Conservation (phyloP, 2,329 filamentous ascomycete genomes). For the Thielaviopsis euricoi region DNA sequence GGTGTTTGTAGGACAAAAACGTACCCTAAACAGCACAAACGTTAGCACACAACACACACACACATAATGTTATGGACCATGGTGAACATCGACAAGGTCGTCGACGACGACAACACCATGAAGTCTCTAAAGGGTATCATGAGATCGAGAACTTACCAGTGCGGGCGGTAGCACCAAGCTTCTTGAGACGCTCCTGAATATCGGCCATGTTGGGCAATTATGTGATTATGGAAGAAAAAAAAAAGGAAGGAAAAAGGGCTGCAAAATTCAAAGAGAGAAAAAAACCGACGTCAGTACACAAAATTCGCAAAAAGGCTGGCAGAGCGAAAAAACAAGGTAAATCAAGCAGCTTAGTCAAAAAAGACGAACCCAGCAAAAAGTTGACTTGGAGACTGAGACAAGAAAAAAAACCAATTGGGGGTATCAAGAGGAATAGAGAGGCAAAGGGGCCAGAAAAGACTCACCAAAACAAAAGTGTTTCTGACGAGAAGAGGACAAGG, state of each 20-base stretch:
- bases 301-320: slow-evolving; percentile 15
- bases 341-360: background rate
- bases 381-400: background rate
- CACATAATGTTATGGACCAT: slow-evolving; percentile 2
- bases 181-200: slow-evolving; percentile 43
- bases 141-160: slow-evolving; percentile 44
- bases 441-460: slow-evolving; percentile 1
- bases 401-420: background rate
- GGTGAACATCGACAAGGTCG: background rate
- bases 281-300: slow-evolving; percentile 17
- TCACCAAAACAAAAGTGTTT: slow-evolving; percentile 7
- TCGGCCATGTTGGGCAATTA: slow-evolving; percentile 31
- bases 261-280: slow-evolving; percentile 11
- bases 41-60: slow-evolving; percentile 12
- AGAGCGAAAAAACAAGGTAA: slow-evolving; percentile 11
- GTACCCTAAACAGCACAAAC: slow-evolving; percentile 10
- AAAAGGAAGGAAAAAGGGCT: slow-evolving; percentile 11
- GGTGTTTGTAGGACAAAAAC: slow-evolving; percentile 2
- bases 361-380: slow-evolving; percentile 1
- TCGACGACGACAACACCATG: background rate
- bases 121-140: background rate
- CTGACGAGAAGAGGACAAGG: slow-evolving; percentile 1
- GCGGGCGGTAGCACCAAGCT: slow-evolving; percentile 36
- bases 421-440: background rate
- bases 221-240: slow-evolving; percentile 15